These are phyloP conservation scores for Margaritispora aquatica DNA, from an alignment of 495 filamentous ascomycete genomes.

Conservation along the genomic window DNA sequence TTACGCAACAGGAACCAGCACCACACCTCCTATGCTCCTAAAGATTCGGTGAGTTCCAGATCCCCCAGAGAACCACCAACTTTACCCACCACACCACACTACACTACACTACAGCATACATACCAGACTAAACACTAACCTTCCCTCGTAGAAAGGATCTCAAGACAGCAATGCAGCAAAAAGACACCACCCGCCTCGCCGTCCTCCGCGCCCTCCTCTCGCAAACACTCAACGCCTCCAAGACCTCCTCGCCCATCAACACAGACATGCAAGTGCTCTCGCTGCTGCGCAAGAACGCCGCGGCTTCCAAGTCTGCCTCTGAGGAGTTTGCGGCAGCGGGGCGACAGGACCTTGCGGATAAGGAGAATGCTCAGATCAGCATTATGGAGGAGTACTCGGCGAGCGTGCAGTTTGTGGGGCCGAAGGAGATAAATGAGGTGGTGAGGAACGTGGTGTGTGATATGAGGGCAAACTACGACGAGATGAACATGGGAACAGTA, in stretches of 20 bases:
- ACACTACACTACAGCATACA: too few relatives aligned
- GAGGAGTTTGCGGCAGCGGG: slow-evolving; percentile 42
- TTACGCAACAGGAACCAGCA: slow-evolving; percentile 20
- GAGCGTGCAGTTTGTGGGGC: slow-evolving; percentile 33
- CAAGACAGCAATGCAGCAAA: slow-evolving; percentile 53
- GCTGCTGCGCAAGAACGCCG: slow-evolving; percentile 40
- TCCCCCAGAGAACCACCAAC: too few relatives aligned
- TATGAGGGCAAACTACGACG: slow-evolving; percentile 12
- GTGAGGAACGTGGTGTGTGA: slow-evolving; percentile 33
- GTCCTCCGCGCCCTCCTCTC: slow-evolving; percentile 50
- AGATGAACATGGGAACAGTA: slow-evolving; percentile 20
- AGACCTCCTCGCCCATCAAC: slow-evolving; percentile 44
- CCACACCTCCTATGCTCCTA: slow-evolving; percentile 27
- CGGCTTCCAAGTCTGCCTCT: slow-evolving; percentile 33
- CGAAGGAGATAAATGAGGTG: slow-evolving; percentile 32
- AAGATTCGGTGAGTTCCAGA: slow-evolving; percentile 30
- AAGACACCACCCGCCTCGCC: slow-evolving; percentile 45
- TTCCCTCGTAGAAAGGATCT: slow-evolving; percentile 42
- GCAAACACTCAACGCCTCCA: slow-evolving; percentile 49
- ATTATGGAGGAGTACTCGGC: slow-evolving; percentile 46
- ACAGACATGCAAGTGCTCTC: slow-evolving; percentile 51
- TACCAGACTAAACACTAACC: too few relatives aligned
- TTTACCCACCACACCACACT: too few relatives aligned
- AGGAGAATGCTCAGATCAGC: slow-evolving; percentile 41
- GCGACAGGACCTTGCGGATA: slow-evolving; percentile 47